Percentiles rank a stretch among this genome's conserved stretches.
Evolutionary conservation across 176 grass and related monocot genomes (phyloP).

Genomic region (Saccharum spontaneum): DNA sequence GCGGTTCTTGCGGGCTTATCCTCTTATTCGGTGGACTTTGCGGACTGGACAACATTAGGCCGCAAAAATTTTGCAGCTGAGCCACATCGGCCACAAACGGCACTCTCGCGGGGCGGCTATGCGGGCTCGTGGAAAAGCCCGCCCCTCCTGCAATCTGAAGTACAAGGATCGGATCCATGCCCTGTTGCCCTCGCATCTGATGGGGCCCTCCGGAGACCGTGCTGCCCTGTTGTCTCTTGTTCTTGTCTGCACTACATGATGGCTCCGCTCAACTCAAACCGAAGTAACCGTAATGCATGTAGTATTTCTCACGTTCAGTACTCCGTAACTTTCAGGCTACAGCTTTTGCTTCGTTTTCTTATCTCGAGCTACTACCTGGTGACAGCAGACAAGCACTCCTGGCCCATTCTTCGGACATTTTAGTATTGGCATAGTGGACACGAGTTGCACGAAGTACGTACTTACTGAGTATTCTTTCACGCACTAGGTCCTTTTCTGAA

Average conservation of each 20-base stretch:
- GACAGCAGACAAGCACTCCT: neutral
- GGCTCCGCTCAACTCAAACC: neutral
- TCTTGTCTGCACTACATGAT: neutral
- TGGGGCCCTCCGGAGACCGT: neutral
- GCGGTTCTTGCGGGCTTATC: no score
- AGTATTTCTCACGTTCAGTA: neutral
- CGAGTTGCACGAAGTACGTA: neutral
- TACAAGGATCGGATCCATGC: slow-evolving; percentile 18
- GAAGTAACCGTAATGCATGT: neutral
- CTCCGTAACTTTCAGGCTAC: slow-evolving; percentile 8
- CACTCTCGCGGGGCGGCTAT: no score
- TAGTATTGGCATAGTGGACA: neutral
- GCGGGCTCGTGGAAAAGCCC: no score
- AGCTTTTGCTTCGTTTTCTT: neutral
- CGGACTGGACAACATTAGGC: no score
- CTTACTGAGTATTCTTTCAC: neutral
- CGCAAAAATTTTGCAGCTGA: no score
- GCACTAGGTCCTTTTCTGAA: neutral
- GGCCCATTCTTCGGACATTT: neutral
- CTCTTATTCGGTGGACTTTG: no score
- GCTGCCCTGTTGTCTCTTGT: neutral
- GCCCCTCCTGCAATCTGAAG: no score
- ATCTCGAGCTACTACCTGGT: neutral
- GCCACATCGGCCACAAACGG: no score
- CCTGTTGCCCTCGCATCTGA: neutral